Evolutionary conservation across 805 yeast species (phyloP), one percentile per base, ranked within the genome.

Genomic region (Grigorovia humatica): DNA sequence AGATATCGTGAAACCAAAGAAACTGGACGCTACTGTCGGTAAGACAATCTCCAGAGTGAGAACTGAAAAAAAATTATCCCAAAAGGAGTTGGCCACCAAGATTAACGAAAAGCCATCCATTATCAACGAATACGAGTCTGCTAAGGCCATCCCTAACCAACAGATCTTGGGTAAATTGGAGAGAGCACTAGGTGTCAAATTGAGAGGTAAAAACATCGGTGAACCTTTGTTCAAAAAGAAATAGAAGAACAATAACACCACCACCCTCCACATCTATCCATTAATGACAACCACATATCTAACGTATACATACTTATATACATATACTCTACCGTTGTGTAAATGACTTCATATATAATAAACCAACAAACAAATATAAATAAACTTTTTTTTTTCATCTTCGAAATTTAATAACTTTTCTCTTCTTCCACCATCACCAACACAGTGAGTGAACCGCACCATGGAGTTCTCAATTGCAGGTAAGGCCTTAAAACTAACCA

Each of bases 141-240:
- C 96, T 54, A 82, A 95, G 67, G 99, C 96, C 46, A 81, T 85
- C 59, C 99, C 99, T 53, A 90, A 88, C 75, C 99, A 93, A 75
- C 98, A 90, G 72, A 71, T 93, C 50, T 78, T 93, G 63, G 90
- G 85, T 51, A 93, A 93, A 75, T 73, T 93, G 69, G 98, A 93
- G 75, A 81, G 96, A 71, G 95, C 85, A 44, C 76, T 93, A 62
- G 98, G 98, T 59, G 85, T 93, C 57, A 93, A 89, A 74, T 80
- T 93, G 67, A 82, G 98, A 74, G 99, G 99, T 67, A 90, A 91
- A 75, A 85, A 83, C 70, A 85, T 93, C 63, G 99, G 99, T 56
- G 81, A 83, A 63, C 96, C 98, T 38, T 76, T 93, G 41, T 72
- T 73, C 59, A 72, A 72, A 67, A 72, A 72, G 67, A 70, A 70